Base-by-base conservation (phyloP, 306 rosid genomes). In the Neltuma alba region DNA sequence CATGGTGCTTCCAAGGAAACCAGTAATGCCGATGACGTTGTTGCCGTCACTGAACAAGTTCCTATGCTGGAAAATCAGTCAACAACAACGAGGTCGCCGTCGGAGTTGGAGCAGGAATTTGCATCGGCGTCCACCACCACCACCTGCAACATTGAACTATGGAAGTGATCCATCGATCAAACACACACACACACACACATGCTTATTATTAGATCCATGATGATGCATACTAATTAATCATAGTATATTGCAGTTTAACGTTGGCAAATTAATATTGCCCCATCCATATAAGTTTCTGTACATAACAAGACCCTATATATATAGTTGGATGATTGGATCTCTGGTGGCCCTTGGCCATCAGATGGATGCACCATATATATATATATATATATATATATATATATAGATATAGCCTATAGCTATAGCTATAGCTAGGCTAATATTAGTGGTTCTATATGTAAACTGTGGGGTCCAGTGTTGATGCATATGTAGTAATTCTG, bases 141-240 rank as follows among this genome's bases (percentile, higher is more conserved):
- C 69, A 85, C 72, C 93, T 86, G 88, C 89, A 92, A 85, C 28
- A 84, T 84, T 81, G 93, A 91, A 72, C 81, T 85, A 27, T 94
- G 98, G 97, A 92, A 94, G 87, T 94, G 90, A 90, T 20, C 58
- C 27, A 52, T 48, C 55, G n/a, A 48, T 5, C 9, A 20, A 7
- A 52, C 58, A 54, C 30, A 54, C 72, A 54, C 5, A 54, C 61
- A 52, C 27, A 52, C 58, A 75, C 37, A 50, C 15, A 42, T 15
- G 9, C 30, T 64, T 38, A 28, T 61, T 72, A 67, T 66, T 18
- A 18, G 8, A 21, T 38, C 6, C 3, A 78, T 60, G n/a, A 60
- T 10, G 70, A 86, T 81, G 90, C 90, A 84, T 76, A 86, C 80
- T 89, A 87, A 81, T 89, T 89, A 86, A 81, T 87, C 61, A 74